Evolutionary conservation across 805 yeast species (phyloP), one percentile per base, ranked within the genome.

Genomic region (Candida insectalens): DNA sequence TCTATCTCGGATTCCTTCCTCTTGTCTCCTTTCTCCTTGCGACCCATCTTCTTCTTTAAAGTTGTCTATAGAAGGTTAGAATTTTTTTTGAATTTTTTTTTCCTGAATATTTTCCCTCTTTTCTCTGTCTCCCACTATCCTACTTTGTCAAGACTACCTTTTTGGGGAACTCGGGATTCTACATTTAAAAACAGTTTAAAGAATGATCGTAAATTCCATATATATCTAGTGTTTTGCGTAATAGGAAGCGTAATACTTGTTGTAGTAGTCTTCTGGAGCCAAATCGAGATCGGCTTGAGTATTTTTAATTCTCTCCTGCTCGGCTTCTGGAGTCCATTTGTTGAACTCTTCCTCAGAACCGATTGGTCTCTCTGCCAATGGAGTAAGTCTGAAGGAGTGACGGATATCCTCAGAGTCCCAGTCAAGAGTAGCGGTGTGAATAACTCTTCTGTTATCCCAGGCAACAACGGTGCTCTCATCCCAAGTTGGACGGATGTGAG

Each of bases 381-480:
- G 77, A 13, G 87, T 79, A 37, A 81, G 70, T 55, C 89, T 69
- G 49, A 76, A 74, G 7, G 82, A 83, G 44, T 81, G 89, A 55
- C 92, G 71, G 17, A 73, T 64, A 26, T 67, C 71, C 13, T 80
- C 77, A 30, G 70, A 64, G 43, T 71, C 79, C 78, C 83, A 81
- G 47, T 82, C 89, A 36, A 73, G 68, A 13, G 76, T 65, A 12
- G 87, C 85, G 10, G 82, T 63, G 53, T 82, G 92, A 18, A 70
- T 57, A 7, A 75, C 69, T 49, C 79, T 63, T 52, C 92, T 73
- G 63, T 82, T 82, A 49, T 82, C 92, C 89, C 89, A 82, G 19
- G 79, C 55, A 14, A 77, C 83, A 33, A 82, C 79, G 2, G 85
- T 70, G 32, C 70, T 68, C 34, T 77, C 76, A 49, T 74, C 78